Base-by-base conservation (phyloP, 768 basidiomycete genomes). In the Lactifluus pinguis region DNA sequence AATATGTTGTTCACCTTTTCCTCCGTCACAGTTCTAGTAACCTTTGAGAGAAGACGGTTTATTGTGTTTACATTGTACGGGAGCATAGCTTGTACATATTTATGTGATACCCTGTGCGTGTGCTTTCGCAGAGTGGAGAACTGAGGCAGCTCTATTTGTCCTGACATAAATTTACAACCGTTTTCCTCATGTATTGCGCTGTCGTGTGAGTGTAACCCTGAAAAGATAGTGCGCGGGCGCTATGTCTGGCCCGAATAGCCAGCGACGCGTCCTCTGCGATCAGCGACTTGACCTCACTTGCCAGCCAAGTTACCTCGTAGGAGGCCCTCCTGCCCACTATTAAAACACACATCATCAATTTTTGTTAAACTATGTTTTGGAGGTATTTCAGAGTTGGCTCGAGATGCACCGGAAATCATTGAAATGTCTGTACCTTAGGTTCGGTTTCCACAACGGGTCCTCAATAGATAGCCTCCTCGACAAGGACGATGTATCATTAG, bases 391-490 rank as follows among this genome's bases (percentile, higher is more conserved):
- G 25, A 25, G 25, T 25, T 25, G 25, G 17, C 15, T 32, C 38
- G 9, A 13, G n/a, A 39, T 63, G 47, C 21, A 30, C 39, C n/a
- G 36, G 47, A 32, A 17, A 36, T 5, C 5, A 17, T 39, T 36
- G 30, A 55, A 53, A 13, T 42, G 25, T 17, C 36, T 45, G 49
- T 41, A 15, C 48, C 36, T 47, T 21, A 93, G 91, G 85, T 93
- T 93, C 77, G 89, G 89, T 68, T 92, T 92, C 76, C 85, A 89
- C 73, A 89, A 90, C 80, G 86, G 85, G 57, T 92, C 90, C 57
- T 79, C 86, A 61, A 92, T 97, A 73, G 93, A 97, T 81, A 82
- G 82, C 68, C 81, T 97, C 61, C 82, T 97, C 63, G 87, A 92
- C 80, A 87, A 91, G 76, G 91, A 93, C 67, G 89, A 92, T 69